phyloP scores from a whole-genome alignment of 1,139 yeast species.

The Saccharomycopsis crataegensis region DNA sequence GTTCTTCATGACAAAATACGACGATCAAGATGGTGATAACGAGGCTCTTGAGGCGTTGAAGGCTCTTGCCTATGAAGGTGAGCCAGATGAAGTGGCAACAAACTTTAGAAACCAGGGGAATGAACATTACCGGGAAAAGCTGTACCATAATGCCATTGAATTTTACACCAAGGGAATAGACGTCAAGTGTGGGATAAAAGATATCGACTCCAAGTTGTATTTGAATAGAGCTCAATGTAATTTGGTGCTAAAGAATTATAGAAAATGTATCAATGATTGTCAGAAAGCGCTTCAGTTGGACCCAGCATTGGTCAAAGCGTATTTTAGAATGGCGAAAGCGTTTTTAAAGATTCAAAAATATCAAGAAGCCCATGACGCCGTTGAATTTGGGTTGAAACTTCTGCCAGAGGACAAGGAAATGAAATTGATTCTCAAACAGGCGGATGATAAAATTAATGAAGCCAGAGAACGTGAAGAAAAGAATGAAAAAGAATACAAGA shows the following conservation, averaged over 20 bases:
- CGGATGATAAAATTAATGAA: conserved; percentile 33
- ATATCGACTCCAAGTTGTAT: conserved; percentile 54
- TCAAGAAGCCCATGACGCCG: conserved; percentile 66
- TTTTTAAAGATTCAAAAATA: conserved; percentile 56
- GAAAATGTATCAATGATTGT: conserved; percentile 84
- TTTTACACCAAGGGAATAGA: conserved; percentile 77
- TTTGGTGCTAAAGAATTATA: conserved; percentile 72
- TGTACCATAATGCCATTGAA: conserved; percentile 68
- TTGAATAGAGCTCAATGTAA: conserved; percentile 91
- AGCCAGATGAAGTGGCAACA: conserved; percentile 83
- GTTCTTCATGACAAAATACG: conserved; percentile 87
- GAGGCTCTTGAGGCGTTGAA: conserved; percentile 76
- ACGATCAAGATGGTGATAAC: conserved; percentile 74
- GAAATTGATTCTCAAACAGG: conserved; percentile 34
- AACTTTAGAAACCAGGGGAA: conserved; percentile 93
- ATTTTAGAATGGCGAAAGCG: conserved; percentile 79
- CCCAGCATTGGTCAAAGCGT: conserved; percentile 71
- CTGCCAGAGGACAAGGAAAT: conserved; percentile 6
- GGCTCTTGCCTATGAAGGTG: conserved; percentile 93
- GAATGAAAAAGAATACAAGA: conserved; percentile 27
- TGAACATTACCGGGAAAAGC: conserved; percentile 66
- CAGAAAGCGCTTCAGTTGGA: conserved; percentile 60
- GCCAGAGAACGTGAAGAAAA: conserved; percentile 30
- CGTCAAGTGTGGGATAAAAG: conserved; percentile 49
- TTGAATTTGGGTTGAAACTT: conserved; percentile 52